phyloP scores from a whole-genome alignment of 23 red algal species.

The Cyanidium caldarium region DNA sequence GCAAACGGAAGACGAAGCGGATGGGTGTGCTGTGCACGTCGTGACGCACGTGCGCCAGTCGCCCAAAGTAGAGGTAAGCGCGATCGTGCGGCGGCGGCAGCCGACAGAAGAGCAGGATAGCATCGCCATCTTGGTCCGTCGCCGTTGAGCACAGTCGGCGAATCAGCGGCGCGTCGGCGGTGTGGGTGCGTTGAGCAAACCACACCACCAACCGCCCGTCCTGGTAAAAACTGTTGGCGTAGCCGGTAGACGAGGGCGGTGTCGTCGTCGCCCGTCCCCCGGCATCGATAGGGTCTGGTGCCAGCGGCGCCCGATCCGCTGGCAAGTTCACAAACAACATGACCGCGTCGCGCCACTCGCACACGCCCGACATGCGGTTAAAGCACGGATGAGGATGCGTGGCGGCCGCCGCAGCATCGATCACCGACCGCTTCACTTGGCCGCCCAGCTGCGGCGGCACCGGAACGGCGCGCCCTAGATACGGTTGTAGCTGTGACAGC shows the following conservation, averaged over 20 bases:
- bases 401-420: background rate
- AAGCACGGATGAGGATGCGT: background rate
- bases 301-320: background rate
- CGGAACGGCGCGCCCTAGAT: background rate
- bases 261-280: no score
- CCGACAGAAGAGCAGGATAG: slow-evolving; percentile 1
- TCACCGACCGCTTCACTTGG: background rate
- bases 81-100: background rate
- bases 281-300: no score
- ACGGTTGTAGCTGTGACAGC: background rate
- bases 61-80: background rate
- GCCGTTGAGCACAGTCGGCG: background rate
- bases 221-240: background rate
- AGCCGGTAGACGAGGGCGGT: background rate
- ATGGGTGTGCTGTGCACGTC: background rate
- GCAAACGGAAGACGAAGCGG: background rate
- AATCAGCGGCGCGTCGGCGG: background rate
- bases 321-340: slow-evolving; percentile 6
- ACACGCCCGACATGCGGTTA: slow-evolving; percentile 6
- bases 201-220: background rate
- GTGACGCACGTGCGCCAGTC: background rate
- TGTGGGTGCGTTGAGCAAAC: background rate
- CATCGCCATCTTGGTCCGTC: background rate
- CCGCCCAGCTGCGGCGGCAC: background rate
- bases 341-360: background rate